Percentiles rank a stretch among this genome's conserved stretches.
These are phyloP conservation scores for Rhodotorula sp. DNA, from an alignment of 1,284 basidiomycete species.

Conservation along the genomic window DNA sequence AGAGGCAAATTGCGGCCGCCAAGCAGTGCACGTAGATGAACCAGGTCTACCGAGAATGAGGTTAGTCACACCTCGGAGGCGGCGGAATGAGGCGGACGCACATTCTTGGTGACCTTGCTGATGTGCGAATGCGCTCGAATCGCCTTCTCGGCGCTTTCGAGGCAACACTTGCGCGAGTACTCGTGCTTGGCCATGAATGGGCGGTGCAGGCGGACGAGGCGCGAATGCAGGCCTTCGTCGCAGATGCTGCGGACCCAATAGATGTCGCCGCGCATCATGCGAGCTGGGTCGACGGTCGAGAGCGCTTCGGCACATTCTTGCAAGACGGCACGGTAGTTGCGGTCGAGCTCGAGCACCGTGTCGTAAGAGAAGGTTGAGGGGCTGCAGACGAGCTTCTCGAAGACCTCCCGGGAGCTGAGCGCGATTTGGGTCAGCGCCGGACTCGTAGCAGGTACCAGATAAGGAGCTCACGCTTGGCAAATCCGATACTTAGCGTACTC, in stretches of 20 bases:
- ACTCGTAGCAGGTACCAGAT: no score
- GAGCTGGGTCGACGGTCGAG: not conserved
- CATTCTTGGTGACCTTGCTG: not conserved
- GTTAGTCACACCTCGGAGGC: not conserved
- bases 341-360: slow-evolving; percentile 29
- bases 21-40: slow-evolving; percentile 28
- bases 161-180: slow-evolving; percentile 16
- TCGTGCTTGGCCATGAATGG: slow-evolving; percentile 31
- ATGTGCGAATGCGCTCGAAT: slow-evolving; percentile 15
- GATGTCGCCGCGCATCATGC: not conserved
- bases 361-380: slow-evolving; percentile 22
- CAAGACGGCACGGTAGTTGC: slow-evolving; percentile 18
- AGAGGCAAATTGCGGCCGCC: slow-evolving; percentile 27
- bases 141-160: slow-evolving; percentile 25
- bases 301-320: not conserved
- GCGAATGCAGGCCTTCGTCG: slow-evolving; percentile 19
- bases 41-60: slow-evolving; percentile 6
- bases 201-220: slow-evolving; percentile 21
- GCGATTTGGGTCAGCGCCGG: not conserved
- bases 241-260: slow-evolving; percentile 25
- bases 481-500: slow-evolving; percentile 23
- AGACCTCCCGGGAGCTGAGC: slow-evolving; percentile 18
- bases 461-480: slow-evolving; percentile 1
- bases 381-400: slow-evolving; percentile 17
- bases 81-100: not conserved